A percentile compares a stretch with the other conserved stretches of the same genome.
Evolutionary conservation across 805 yeast genomes (phyloP).

Genomic region (Candida coquimbonensis): DNA sequence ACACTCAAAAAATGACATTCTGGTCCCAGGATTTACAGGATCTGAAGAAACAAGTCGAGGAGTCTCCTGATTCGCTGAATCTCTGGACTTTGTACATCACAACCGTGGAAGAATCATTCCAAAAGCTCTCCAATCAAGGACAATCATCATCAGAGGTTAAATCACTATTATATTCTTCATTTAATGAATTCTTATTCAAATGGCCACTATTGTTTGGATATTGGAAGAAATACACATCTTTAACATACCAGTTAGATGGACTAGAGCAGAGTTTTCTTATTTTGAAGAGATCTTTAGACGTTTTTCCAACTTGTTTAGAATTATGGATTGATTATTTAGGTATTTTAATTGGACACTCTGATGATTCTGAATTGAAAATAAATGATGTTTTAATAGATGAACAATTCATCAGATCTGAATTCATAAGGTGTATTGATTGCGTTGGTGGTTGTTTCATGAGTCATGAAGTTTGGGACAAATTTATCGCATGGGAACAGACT

Average conservation of each 20-base stretch:
- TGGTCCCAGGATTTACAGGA: background rate
- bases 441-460: constrained; percentile 72
- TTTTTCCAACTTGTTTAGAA: constrained; percentile 53
- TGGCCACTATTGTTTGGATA: constrained; percentile 54
- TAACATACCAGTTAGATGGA: constrained; percentile 53
- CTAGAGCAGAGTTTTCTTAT: constrained; percentile 40
- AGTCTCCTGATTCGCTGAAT: background rate
- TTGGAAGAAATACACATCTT: constrained; percentile 57
- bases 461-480: constrained; percentile 79
- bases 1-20: background rate
- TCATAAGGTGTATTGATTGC: constrained; percentile 38
- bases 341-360: constrained; percentile 39
- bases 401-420: constrained; percentile 32
- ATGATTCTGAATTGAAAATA: constrained; percentile 20
- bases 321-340: constrained; percentile 63
- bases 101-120: background rate
- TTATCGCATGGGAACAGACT: constrained; percentile 47
- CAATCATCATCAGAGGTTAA: background rate
- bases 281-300: constrained; percentile 36
- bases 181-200: constrained; percentile 37
- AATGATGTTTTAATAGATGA: constrained; percentile 12
- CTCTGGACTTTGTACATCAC: background rate
- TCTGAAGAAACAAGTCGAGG: background rate
- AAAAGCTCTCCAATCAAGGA: background rate
- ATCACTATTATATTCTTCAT: constrained; percentile 19